Evolutionary conservation across 1,139 yeast genomes (phyloP).

Genomic region (Hanseniaspora gamundiae): DNA sequence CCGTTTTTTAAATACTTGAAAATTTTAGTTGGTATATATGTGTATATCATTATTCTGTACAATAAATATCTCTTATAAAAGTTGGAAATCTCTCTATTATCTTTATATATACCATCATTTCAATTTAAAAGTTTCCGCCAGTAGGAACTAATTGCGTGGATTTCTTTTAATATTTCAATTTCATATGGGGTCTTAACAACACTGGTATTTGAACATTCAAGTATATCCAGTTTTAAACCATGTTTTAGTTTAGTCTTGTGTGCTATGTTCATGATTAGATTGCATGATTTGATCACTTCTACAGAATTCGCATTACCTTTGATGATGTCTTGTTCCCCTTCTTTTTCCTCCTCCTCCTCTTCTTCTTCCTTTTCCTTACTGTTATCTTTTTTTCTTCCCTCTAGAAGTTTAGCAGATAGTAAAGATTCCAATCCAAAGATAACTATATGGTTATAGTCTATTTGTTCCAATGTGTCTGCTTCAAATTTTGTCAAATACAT

Average conservation of each 20-base stretch:
- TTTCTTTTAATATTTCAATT: background rate
- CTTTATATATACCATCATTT: too few species aligned
- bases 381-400: constrained; percentile 1
- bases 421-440: constrained; percentile 20
- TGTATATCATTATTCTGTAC: background rate
- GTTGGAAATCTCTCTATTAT: too few species aligned
- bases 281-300: background rate
- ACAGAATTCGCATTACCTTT: too few species aligned
- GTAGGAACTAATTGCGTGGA: background rate
- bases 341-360: constrained; percentile 1
- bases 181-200: too few species aligned
- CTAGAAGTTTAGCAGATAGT: constrained; percentile 5
- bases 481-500: constrained; percentile 24
- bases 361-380: background rate
- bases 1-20: too few species aligned
- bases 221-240: background rate
- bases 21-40: too few species aligned
- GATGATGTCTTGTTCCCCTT: too few species aligned
- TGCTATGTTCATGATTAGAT: background rate
- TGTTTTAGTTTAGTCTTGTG: background rate
- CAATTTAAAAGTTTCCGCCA: background rate
- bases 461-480: constrained; percentile 10
- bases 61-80: too few species aligned
- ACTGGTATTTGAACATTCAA: background rate
- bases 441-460: constrained; percentile 14